These are phyloP conservation scores for Leavenworthia alabamica DNA, from an alignment of 345 rosid species.

Conservation along the genomic window DNA sequence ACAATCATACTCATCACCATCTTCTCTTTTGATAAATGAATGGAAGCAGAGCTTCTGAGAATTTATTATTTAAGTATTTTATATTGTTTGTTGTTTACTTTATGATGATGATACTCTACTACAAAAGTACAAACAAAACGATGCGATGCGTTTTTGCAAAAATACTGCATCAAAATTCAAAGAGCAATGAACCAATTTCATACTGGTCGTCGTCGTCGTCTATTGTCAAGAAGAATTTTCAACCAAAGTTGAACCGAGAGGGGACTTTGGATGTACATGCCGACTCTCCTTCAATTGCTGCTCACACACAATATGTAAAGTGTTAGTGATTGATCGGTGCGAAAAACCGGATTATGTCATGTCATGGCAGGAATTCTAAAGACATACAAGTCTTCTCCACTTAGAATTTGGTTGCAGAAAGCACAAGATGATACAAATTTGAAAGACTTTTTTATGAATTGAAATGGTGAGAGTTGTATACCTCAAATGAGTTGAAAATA, in stretches of 20 bases:
- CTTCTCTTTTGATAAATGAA: constrained; percentile 7
- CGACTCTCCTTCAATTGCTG: constrained; percentile 28
- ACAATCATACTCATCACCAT: constrained; percentile 36
- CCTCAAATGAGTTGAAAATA: constrained; percentile 53
- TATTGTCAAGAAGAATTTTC: constrained; percentile 17
- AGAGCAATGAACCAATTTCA: constrained; percentile 13
- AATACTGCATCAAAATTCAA: constrained; percentile 8
- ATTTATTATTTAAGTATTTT: neutral
- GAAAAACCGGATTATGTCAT: neutral
- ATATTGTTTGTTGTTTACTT: neutral
- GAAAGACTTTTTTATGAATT: neutral
- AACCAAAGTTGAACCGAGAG: constrained; percentile 15
- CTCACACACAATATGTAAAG: neutral
- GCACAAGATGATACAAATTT: neutral
- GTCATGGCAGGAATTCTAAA: neutral
- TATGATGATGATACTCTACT: neutral
- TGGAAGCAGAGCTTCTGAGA: neutral
- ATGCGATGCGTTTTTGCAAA: neutral
- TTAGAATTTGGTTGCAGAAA: neutral
- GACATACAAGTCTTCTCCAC: neutral
- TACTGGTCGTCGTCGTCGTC: neutral
- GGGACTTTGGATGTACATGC: constrained; percentile 22
- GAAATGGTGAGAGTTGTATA: constrained; percentile 16
- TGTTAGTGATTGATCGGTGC: neutral
- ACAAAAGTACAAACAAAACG: constrained; percentile 17